Percentiles rank a stretch among this genome's conserved stretches.
phyloP scores from a whole-genome alignment of 1,284 basidiomycete genomes.

The Meira miltonrushii region DNA sequence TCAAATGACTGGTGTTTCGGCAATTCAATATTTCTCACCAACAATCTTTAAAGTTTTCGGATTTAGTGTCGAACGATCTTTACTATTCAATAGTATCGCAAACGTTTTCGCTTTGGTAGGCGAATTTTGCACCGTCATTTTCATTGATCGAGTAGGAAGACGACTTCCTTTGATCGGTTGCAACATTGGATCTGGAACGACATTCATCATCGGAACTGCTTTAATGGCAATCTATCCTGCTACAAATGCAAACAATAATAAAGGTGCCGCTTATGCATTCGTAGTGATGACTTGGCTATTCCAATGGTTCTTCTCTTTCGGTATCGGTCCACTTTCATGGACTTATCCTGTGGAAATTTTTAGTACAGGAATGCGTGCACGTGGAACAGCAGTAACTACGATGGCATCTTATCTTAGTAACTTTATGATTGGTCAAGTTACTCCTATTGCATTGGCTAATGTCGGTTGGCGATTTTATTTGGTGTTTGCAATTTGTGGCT shows the following conservation, averaged over 20 bases:
- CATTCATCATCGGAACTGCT: slow-evolving; percentile 59
- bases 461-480: slow-evolving; percentile 57
- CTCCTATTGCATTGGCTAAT: slow-evolving; percentile 51
- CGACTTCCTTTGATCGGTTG: slow-evolving; percentile 60
- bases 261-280: slow-evolving; percentile 19
- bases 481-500: slow-evolving; percentile 62
- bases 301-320: slow-evolving; percentile 60
- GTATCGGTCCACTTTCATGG: slow-evolving; percentile 57
- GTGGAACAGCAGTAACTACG: slow-evolving; percentile 61
- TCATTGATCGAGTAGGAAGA: slow-evolving; percentile 61
- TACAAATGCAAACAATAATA: slow-evolving; percentile 21
- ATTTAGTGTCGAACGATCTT: slow-evolving; percentile 56
- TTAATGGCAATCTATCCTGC: slow-evolving; percentile 60
- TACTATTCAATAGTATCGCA: slow-evolving; percentile 64
- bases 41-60: slow-evolving; percentile 52
- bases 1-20: slow-evolving; percentile 59
- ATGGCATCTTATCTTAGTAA: slow-evolving; percentile 58
- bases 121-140: slow-evolving; percentile 60
- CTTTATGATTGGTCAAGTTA: slow-evolving; percentile 56
- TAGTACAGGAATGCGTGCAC: slow-evolving; percentile 63
- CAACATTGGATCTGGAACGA: slow-evolving; percentile 59
- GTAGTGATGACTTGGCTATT: slow-evolving; percentile 57
- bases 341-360: slow-evolving; percentile 56
- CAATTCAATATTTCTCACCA: slow-evolving; percentile 58
- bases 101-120: slow-evolving; percentile 62